phyloP scores from a whole-genome alignment of 2,329 filamentous ascomycete species.

The Colletotrichum falcatum region DNA sequence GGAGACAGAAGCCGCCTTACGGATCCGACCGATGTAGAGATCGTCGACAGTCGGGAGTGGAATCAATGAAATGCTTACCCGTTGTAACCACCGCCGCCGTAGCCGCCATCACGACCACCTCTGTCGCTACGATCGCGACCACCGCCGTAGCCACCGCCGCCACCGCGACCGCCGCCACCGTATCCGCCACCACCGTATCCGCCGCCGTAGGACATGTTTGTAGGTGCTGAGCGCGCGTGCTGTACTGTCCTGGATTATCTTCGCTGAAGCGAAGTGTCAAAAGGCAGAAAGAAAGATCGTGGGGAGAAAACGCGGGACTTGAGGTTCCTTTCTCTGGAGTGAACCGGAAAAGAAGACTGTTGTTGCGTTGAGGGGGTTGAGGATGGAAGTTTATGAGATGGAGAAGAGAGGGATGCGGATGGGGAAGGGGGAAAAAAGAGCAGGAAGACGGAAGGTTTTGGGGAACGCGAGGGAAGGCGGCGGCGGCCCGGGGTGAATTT shows the following conservation, averaged over 20 bases:
- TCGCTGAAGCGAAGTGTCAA: slow-evolving; percentile 31
- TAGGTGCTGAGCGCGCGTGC: slow-evolving; percentile 20
- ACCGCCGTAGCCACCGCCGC: slow-evolving; percentile 43
- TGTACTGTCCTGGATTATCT: slow-evolving; percentile 9
- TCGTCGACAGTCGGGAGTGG: slow-evolving; percentile 39
- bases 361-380: slow-evolving; percentile 29
- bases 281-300: slow-evolving; percentile 29
- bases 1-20: slow-evolving; percentile 21
- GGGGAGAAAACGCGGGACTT: slow-evolving; percentile 17
- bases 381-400: slow-evolving; percentile 35
- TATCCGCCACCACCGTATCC: slow-evolving; percentile 47
- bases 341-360: slow-evolving; percentile 34
- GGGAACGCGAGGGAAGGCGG: slow-evolving; percentile 31
- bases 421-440: slow-evolving; percentile 22
- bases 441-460: slow-evolving; percentile 36
- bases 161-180: slow-evolving; percentile 48
- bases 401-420: slow-evolving; percentile 38
- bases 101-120: slow-evolving; percentile 45
- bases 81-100: slow-evolving; percentile 55
- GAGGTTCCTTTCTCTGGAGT: slow-evolving; percentile 24
- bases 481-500: slow-evolving; percentile 37
- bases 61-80: slow-evolving; percentile 52
- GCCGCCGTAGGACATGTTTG: slow-evolving; percentile 61
- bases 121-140: slow-evolving; percentile 40
- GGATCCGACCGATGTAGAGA: slow-evolving; percentile 44